These are phyloP conservation scores for Sporormia fimetaria DNA, from an alignment of 495 filamentous ascomycete genomes.

Conservation along the genomic window DNA sequence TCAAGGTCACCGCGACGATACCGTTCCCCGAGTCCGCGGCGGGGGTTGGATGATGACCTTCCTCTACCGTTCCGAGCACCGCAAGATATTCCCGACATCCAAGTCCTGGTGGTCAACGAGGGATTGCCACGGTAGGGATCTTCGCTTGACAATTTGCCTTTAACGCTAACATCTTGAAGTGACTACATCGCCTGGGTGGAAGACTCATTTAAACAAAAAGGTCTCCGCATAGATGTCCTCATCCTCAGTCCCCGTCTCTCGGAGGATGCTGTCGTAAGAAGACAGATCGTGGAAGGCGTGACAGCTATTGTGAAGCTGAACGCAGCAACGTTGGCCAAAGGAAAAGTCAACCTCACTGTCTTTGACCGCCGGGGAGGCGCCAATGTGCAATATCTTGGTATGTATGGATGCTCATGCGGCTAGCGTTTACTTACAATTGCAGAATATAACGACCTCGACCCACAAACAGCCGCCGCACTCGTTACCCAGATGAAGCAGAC, in stretches of 20 bases:
- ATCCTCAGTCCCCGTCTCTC: conserved; percentile 66
- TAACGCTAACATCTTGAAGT: conserved; percentile 30
- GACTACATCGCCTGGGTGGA: conserved; percentile 78
- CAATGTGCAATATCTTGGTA: conserved; percentile 67
- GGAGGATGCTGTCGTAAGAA: conserved; percentile 62
- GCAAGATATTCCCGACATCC: conserved; percentile 78
- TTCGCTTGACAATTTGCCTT: background rate
- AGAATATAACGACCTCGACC: conserved; percentile 76
- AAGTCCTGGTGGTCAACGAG: conserved; percentile 71
- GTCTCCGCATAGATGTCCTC: conserved; percentile 63
- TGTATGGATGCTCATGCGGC: conserved; percentile 22
- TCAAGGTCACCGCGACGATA: conserved; percentile 48
- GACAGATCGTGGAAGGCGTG: conserved; percentile 83
- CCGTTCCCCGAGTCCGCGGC: conserved; percentile 56
- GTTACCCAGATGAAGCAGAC: conserved; percentile 64
- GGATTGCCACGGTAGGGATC: conserved; percentile 49
- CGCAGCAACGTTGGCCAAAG: conserved; percentile 49
- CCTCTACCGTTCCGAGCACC: conserved; percentile 64
- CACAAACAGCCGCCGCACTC: conserved; percentile 63
- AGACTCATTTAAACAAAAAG: conserved; percentile 55
- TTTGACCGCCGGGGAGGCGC: conserved; percentile 67
- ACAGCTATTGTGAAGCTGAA: conserved; percentile 70
- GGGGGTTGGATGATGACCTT: conserved; percentile 45
- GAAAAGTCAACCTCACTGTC: conserved; percentile 66
- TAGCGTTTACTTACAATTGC: background rate